Conservation (phyloP, 164 flowering plant genomes). For the Vitis cinerea region DNA sequence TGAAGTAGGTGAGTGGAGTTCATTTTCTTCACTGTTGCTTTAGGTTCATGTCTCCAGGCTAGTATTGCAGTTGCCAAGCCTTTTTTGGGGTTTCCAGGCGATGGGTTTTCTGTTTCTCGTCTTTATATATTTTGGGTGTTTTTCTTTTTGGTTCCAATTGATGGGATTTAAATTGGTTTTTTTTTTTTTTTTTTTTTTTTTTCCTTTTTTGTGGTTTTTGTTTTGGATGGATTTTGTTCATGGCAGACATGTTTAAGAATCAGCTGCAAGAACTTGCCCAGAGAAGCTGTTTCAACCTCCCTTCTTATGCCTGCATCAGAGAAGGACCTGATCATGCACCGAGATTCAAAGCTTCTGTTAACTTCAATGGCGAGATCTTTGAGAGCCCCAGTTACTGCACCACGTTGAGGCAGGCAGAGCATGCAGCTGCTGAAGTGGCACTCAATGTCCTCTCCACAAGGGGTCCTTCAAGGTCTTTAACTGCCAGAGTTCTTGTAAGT, state of each 20-base stretch:
- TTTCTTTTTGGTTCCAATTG: too few relatives aligned
- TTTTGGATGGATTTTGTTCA: conserved; percentile 1
- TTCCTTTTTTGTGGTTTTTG: conserved; percentile 4
- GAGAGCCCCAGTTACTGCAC: conserved; percentile 67
- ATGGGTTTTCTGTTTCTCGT: not conserved
- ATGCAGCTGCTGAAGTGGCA: conserved; percentile 89
- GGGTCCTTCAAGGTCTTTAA: conserved; percentile 65
- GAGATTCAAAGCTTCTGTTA: conserved; percentile 75
- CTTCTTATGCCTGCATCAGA: conserved; percentile 64
- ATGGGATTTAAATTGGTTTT: too few relatives aligned
- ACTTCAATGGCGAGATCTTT: conserved; percentile 82
- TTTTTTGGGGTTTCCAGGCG: too few relatives aligned
- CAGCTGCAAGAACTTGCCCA: conserved; percentile 92
- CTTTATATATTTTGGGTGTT: not conserved
- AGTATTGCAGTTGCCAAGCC: too few relatives aligned
- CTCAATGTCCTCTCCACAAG: conserved; percentile 56
- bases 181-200: not conserved
- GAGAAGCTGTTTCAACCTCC: conserved; percentile 84
- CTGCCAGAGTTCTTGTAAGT: conserved; percentile 76
- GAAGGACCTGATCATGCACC: conserved; percentile 96
- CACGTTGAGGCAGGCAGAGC: conserved; percentile 83
- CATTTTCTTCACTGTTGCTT: not conserved
- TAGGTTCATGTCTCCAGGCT: not conserved
- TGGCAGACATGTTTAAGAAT: conserved; percentile 68
- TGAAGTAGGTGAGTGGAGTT: conserved; percentile 15